Conservation (phyloP, 2,329 filamentous ascomycete species). For the Ambrosiella xylebori region DNA sequence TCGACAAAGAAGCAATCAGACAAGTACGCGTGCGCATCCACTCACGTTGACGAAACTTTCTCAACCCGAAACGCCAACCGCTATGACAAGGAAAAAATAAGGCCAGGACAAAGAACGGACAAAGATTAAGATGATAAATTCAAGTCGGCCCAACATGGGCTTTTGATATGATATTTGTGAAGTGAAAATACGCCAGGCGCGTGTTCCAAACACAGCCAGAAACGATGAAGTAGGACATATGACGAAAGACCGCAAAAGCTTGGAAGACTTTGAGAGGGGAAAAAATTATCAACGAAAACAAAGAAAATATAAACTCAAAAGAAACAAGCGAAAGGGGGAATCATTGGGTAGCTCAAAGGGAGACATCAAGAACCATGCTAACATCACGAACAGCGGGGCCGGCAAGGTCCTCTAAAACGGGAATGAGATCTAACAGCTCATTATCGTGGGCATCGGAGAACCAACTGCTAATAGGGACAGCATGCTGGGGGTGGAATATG, state of each 20-base stretch:
- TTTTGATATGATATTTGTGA: slow-evolving; percentile 2
- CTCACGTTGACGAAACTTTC: slow-evolving; percentile 31
- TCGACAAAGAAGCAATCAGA: slow-evolving; percentile 31
- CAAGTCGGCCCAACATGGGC: not conserved
- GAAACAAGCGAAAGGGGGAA: slow-evolving; percentile 17
- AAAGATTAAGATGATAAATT: slow-evolving; percentile 5
- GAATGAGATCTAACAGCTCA: slow-evolving; percentile 90
- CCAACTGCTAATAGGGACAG: slow-evolving; percentile 98
- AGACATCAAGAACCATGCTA: slow-evolving; percentile 91
- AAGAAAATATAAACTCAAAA: slow-evolving; percentile 14
- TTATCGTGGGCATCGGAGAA: slow-evolving; percentile 99
- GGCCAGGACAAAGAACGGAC: not conserved
- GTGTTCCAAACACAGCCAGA: slow-evolving; percentile 1
- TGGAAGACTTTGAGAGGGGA: slow-evolving; percentile 7
- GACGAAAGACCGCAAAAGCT: not conserved
- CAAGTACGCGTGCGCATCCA: slow-evolving; percentile 26
- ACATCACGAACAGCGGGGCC: slow-evolving; percentile 81
- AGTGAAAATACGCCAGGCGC: not conserved
- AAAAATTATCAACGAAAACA: slow-evolving; percentile 17
- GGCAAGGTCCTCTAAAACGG: slow-evolving; percentile 92
- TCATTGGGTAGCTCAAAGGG: slow-evolving; percentile 33
- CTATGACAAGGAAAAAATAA: slow-evolving; percentile 1
- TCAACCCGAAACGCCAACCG: slow-evolving; percentile 21
- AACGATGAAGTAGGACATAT: not conserved
- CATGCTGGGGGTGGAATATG: slow-evolving; percentile 98